A percentile compares a stretch with the other conserved stretches of the same genome.
phyloP scores from a whole-genome alignment of 1,139 yeast genomes.

The Debaryomyces psychrophilus region DNA sequence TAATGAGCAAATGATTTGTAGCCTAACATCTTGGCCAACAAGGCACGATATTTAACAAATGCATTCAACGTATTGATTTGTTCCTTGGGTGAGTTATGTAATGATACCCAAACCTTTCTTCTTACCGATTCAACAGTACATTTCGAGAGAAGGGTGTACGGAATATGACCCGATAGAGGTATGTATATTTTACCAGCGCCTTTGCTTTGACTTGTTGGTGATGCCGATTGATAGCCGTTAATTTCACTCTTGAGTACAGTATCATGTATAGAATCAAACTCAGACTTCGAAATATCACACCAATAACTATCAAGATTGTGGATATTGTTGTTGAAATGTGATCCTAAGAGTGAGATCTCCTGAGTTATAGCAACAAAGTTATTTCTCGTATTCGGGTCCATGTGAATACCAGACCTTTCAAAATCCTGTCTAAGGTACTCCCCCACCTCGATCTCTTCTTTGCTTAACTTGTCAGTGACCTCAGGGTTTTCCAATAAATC shows the following conservation, averaged over 20 bases:
- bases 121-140: conserved; percentile 64
- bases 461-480: conserved; percentile 44
- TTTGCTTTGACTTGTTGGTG: conserved; percentile 16
- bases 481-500: conserved; percentile 51
- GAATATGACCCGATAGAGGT: conserved; percentile 71
- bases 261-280: conserved; percentile 34
- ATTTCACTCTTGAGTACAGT: conserved; percentile 30
- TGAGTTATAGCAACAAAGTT: conserved; percentile 81
- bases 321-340: conserved; percentile 67
- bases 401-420: conserved; percentile 85
- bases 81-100: conserved; percentile 59
- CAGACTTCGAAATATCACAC: conserved; percentile 38
- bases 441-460: conserved; percentile 85
- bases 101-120: conserved; percentile 70
- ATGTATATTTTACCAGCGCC: conserved; percentile 29
- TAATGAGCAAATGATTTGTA: conserved; percentile 74
- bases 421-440: conserved; percentile 80
- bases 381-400: conserved; percentile 67
- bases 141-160: conserved; percentile 65
- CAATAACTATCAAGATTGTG: conserved; percentile 46
- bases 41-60: conserved; percentile 67
- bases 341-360: conserved; percentile 80
- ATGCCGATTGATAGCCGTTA: conserved; percentile 27
- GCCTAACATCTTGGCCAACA: conserved; percentile 76
- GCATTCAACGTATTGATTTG: conserved; percentile 65